Percentiles rank a stretch among this genome's conserved stretches.
These are phyloP conservation scores for Boletus patriciae DNA, from an alignment of 768 basidiomycete genomes.

Conservation along the genomic window DNA sequence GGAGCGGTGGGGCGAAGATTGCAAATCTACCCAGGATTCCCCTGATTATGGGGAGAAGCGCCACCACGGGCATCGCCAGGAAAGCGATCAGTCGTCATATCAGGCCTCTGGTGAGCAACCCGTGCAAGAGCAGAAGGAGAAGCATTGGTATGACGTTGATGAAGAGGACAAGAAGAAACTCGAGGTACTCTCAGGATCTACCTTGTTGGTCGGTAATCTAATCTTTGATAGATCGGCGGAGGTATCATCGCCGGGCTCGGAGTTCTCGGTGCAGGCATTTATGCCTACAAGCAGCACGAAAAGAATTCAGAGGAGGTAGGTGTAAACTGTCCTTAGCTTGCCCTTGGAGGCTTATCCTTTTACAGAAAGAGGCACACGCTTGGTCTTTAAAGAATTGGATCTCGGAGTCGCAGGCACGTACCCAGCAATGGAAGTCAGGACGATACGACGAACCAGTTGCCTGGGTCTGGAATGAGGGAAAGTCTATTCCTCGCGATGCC, in stretches of 20 bases:
- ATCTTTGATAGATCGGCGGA: conserved; percentile 54
- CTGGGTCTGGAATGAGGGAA: conserved; percentile 64
- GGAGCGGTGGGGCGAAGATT: conserved; percentile 22
- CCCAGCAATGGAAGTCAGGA: conserved; percentile 45
- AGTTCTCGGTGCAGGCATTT: conserved; percentile 48
- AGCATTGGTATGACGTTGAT: conserved; percentile 56
- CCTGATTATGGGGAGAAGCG: conserved; percentile 26
- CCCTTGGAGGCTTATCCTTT: neutral
- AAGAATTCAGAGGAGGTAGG: conserved; percentile 57
- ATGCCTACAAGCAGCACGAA: conserved; percentile 55
- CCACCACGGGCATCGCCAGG: conserved; percentile 30
- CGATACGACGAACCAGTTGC: conserved; percentile 49
- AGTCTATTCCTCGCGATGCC: conserved; percentile 56
- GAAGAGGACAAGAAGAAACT: conserved; percentile 58
- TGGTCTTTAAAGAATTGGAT: conserved; percentile 59
- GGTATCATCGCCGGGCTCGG: conserved; percentile 59
- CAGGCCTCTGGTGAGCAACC: conserved; percentile 21
- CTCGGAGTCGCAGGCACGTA: conserved; percentile 54
- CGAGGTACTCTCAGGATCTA: conserved; percentile 39
- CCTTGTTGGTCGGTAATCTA: neutral
- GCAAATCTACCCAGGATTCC: neutral
- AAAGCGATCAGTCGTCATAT: conserved; percentile 19
- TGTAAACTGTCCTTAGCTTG: neutral
- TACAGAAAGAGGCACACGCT: conserved; percentile 48
- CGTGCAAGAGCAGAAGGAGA: conserved; percentile 48